Base-by-base conservation (phyloP, 495 filamentous ascomycete species). In the Glutinoglossum americanum region DNA sequence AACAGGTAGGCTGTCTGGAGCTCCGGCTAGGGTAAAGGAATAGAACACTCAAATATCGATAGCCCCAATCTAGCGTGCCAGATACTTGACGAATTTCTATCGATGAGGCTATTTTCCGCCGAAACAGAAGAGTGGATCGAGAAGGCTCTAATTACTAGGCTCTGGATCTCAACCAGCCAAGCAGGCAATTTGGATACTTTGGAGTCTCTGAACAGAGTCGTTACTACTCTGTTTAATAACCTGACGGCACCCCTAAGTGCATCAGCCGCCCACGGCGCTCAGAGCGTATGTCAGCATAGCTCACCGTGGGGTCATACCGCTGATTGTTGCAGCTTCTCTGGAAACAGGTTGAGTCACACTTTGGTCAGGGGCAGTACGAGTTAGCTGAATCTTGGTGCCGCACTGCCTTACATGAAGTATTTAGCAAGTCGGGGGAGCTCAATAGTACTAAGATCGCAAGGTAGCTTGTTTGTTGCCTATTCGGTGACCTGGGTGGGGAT, bases 381-480 rank as follows among this genome's bases (percentile, higher is more conserved):
- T 57, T 70, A 27, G 75, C 82, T 1, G 76, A 83, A 61, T 67
- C 68, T 56, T 95, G 87, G 89, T 92, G 86, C 64, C 71, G 63
- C 19, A 66, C 92, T 19, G 78, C 80, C n/a, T 68, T 81, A 45
- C 82, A 87, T 58, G 60, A 65, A 25, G 61, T 84, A 15, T 86
- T 94, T 60, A 64, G 76, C 30, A 76, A 76, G 49, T 75, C 81
- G 28, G 81, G 82, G 13, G 70, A 74, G 27, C 59, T 74, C 1
- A 89, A 88, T 64, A 69, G 69, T 30, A 72, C 75, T 1, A 88
- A 84, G 60, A 75, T 94, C 55, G 74, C 79, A 28, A 79, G 84
- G 84, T 83, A 68, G 67, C 68, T n/a, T 30, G 1, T n/a, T 17
- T 17, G 11, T 39, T 5, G 6, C 28, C 17, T 3, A 5, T 56